Evolutionary conservation across 1,284 basidiomycete species (phyloP).

Genomic region (Lignosus rhinocerotis): DNA sequence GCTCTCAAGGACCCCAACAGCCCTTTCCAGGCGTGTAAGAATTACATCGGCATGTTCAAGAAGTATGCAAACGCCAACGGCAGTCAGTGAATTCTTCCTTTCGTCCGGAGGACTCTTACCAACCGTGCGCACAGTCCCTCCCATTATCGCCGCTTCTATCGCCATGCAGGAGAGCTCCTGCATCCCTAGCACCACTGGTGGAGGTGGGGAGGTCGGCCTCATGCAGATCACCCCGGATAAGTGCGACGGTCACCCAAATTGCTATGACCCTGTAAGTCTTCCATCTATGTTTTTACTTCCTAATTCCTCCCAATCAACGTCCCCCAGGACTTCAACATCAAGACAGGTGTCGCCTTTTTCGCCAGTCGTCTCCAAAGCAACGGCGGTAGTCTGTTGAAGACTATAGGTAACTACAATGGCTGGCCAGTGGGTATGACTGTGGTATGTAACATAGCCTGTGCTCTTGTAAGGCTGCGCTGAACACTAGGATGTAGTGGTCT

Average conservation of each 20-base stretch:
- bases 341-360: slow-evolving; percentile 63
- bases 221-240: slow-evolving; percentile 88
- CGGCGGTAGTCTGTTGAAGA: slow-evolving; percentile 60
- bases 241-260: slow-evolving; percentile 71
- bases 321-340: slow-evolving; percentile 67
- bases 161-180: slow-evolving; percentile 84
- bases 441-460: slow-evolving; percentile 39
- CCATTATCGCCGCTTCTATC: slow-evolving; percentile 81
- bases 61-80: slow-evolving; percentile 56
- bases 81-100: slow-evolving; percentile 37
- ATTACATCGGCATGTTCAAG: slow-evolving; percentile 61
- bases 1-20: slow-evolving; percentile 50
- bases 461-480: neutral
- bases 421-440: slow-evolving; percentile 67
- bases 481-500: slow-evolving; percentile 36
- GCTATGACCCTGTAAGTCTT: slow-evolving; percentile 59
- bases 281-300: neutral
- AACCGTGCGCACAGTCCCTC: slow-evolving; percentile 43
- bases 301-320: neutral
- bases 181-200: slow-evolving; percentile 68
- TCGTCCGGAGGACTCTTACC: neutral
- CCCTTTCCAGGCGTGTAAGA: slow-evolving; percentile 64
- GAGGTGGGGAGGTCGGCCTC: slow-evolving; percentile 78
- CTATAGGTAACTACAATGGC: slow-evolving; percentile 80
- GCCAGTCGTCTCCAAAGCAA: slow-evolving; percentile 49